Evolutionary conservation across 306 rosid genomes (phyloP), one percentile per base, ranked within the genome.

Genomic region (Medicago ruthenica): DNA sequence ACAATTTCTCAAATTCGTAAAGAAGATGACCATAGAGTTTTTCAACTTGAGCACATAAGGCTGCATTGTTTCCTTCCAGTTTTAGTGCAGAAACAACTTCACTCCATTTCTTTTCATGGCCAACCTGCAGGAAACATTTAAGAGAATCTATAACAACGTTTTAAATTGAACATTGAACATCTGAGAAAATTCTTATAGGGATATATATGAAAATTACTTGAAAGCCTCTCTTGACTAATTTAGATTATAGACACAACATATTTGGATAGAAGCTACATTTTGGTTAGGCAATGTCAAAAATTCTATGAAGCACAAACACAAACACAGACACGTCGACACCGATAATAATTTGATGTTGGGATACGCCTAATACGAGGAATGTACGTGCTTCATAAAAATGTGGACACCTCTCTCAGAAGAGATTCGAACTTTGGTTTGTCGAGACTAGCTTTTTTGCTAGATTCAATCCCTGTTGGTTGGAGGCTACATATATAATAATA

Each of bases 1-100:
- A 76, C 71, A 79, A 39, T 82, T 75, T 78, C 82, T 82, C 88
- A 34, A 78, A 82, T 31, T 53, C 68, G 68, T 79, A 79, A 31
- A 85, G 80, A 76, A 85, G 69, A 51, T 7, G 22, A 13, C 54
- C 74, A 27, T 85, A 85, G 62, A 80, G 79, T 34, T 60, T 81
- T 76, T 85, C 84, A 51, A 85, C 54, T 76, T 82, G 86, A 71
- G 37, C n/a, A n/a, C n/a, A n/a, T n/a, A 85, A 37, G 8, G 76
- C 68, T 4, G 34, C 69, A 40, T 34, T 76, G 14, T 36, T 61
- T 45, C 86, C 84, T 67, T 82, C 80, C 75, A 85, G 70, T 73
- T 76, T 79, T 14, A 85, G 69, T 51, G 84, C 84, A 15, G 67
- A 60, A 40, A 55, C 86, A 14, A 85, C 68, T 76, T 82, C 88